Evolutionary conservation across 2,329 filamentous ascomycete species (phyloP).

Genomic region (Neodidymelliopsis sp.): DNA sequence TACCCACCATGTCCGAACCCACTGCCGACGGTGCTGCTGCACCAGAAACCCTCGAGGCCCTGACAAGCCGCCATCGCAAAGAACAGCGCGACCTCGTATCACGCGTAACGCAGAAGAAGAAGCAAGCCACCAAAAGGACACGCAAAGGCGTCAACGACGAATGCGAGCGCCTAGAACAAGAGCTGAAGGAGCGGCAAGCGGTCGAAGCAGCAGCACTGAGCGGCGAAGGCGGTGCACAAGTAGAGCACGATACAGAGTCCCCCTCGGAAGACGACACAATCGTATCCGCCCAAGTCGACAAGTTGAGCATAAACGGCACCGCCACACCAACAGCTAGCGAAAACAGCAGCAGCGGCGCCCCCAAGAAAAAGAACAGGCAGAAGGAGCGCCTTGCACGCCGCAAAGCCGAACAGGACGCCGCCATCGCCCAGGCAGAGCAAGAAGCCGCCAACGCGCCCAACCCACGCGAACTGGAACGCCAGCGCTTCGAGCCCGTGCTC

Average conservation of each 20-base stretch:
- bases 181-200: constrained; percentile 63
- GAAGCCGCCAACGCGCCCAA: constrained; percentile 68
- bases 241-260: not conserved
- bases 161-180: constrained; percentile 64
- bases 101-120: constrained; percentile 93
- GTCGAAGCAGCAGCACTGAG: constrained; percentile 57
- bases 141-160: constrained; percentile 68
- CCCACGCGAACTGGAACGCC: constrained; percentile 47
- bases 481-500: constrained; percentile 74
- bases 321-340: constrained; percentile 1
- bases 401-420: constrained; percentile 81
- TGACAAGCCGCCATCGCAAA: constrained; percentile 82
- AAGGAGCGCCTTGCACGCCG: constrained; percentile 90
- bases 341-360: constrained; percentile 8
- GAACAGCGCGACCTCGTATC: constrained; percentile 87
- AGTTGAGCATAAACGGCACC: constrained; percentile 14
- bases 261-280: not conserved
- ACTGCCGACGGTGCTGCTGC: constrained; percentile 24
- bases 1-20: constrained; percentile 14
- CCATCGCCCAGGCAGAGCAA: constrained; percentile 70
- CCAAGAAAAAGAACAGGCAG: constrained; percentile 80
- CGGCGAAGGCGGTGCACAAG: constrained; percentile 29
- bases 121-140: constrained; percentile 86
- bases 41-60: constrained; percentile 68
- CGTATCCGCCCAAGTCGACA: constrained; percentile 1